Evolutionary conservation across 345 rosid species (phyloP), one percentile per base, ranked within the genome.

Genomic region (Arabidopsis suecica): DNA sequence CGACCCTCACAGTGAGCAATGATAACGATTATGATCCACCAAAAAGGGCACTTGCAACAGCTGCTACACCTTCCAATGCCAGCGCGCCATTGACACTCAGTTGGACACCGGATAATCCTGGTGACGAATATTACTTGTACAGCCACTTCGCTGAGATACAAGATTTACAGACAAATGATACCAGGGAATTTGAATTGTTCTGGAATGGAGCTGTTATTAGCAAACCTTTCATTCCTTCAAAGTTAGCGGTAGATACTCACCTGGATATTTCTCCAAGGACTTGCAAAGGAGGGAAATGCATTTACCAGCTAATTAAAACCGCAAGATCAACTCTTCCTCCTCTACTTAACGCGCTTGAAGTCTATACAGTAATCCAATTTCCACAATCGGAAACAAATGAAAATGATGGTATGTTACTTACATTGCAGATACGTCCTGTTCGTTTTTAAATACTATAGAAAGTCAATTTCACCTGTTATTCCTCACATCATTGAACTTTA

Each of bases 241-340:
- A 44, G 5, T 14, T 44, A 4, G 14, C 3, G 13, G 3, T 40
- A 11, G 3, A 0, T 40, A 40, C 48, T 44, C 3, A 3, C 32
- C 32, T 3, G 3, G 4, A 28, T 28, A 3, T 28, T 28, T 28
- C 38, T 14, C 48, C 48, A 5, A 5, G 1, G 2, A 44, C 18
- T 13, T n/a, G 49, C 8, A 1, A 25, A 0, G 65, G 49, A 65
- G 72, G 2, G 0, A 42, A 42, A 23, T 68, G 40, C 53, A 16
- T 14, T 68, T 5, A 14, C 5, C 38, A 65, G 10, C 3, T 74
- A 3, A 3, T 25, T 36, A 77, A 62, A 72, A 54, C 82, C 14
- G 2, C 23, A 3, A 70, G 25, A 13, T 73, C 83, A 16, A 77
- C 77, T 33, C 77, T 38, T 48, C 83, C 85, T 5, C 83, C 85